Evolutionary conservation across 1,284 basidiomycete genomes (phyloP).

Genomic region (Neonothopanus nambi): DNA sequence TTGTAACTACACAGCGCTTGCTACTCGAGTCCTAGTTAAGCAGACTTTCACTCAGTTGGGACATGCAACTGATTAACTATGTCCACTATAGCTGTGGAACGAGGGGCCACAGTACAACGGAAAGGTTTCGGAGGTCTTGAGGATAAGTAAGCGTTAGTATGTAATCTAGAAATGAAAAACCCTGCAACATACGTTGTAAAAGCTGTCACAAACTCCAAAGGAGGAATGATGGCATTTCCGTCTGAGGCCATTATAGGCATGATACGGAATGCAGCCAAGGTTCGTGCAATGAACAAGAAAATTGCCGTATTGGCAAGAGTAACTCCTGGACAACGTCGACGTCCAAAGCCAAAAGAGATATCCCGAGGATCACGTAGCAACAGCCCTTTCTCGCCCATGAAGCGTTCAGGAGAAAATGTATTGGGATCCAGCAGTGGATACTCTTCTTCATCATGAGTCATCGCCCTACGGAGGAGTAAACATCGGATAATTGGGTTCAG

Average conservation of each 20-base stretch:
- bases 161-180: not conserved
- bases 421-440: not conserved
- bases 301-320: constrained; percentile 1
- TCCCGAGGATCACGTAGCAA: not conserved
- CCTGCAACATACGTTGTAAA: not conserved
- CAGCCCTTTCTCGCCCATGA: not conserved
- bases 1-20: too few relatives aligned
- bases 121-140: not conserved
- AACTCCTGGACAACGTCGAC: constrained; percentile 4
- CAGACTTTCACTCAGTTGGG: too few relatives aligned
- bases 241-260: not conserved
- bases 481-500: not conserved
- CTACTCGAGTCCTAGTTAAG: too few relatives aligned
- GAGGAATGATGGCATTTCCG: not conserved
- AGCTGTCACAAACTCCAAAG: not conserved
- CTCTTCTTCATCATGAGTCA: constrained; percentile 1
- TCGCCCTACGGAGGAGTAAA: constrained; percentile 1
- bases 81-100: not conserved
- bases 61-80: not conserved
- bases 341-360: constrained; percentile 7
- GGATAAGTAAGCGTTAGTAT: not conserved
- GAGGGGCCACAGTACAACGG: not conserved
- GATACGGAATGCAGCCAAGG: not conserved
- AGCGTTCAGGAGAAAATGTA: constrained; percentile 1
- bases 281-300: not conserved